A percentile compares a stretch with the other conserved stretches of the same genome.
phyloP scores from a whole-genome alignment of 805 yeast species.

The Candida jianshihensis region DNA sequence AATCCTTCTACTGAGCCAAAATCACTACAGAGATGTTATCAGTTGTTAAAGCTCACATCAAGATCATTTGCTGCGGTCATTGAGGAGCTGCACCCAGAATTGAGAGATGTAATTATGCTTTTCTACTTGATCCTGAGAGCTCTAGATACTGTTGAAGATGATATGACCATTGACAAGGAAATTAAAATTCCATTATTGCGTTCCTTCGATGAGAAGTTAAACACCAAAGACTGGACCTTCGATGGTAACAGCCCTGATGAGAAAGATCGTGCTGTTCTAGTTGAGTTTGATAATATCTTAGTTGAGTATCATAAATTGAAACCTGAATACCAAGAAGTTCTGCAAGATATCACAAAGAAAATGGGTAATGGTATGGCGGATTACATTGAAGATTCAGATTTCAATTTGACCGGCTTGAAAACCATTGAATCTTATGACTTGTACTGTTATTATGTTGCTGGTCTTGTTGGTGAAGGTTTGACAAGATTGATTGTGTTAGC shows the following conservation, averaged over 20 bases:
- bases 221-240: constrained; percentile 72
- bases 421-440: constrained; percentile 79
- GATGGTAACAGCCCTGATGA: constrained; percentile 69
- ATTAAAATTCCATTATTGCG: constrained; percentile 72
- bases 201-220: constrained; percentile 56
- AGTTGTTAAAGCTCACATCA: constrained; percentile 62
- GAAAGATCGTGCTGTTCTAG: constrained; percentile 72
- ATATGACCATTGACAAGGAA: constrained; percentile 73
- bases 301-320: constrained; percentile 66
- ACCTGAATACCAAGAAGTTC: constrained; percentile 70
- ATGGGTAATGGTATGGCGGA: constrained; percentile 99
- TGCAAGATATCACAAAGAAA: constrained; percentile 66
- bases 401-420: constrained; percentile 70
- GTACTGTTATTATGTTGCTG: constrained; percentile 97
- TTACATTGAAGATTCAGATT: constrained; percentile 70
- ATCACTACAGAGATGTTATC: constrained; percentile 57
- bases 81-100: constrained; percentile 82
- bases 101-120: constrained; percentile 72
- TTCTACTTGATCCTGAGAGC: constrained; percentile 87
- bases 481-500: constrained; percentile 79
- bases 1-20: constrained; percentile 30
- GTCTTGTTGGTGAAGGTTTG: constrained; percentile 93
- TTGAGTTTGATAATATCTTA: constrained; percentile 68
- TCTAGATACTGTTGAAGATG: constrained; percentile 93
- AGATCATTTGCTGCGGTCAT: constrained; percentile 95